Percentiles rank a stretch among this genome's conserved stretches.
These are phyloP conservation scores for Ordospora pajunii DNA, from an alignment of 371 early-diverging fungal species.

Conservation along the genomic window DNA sequence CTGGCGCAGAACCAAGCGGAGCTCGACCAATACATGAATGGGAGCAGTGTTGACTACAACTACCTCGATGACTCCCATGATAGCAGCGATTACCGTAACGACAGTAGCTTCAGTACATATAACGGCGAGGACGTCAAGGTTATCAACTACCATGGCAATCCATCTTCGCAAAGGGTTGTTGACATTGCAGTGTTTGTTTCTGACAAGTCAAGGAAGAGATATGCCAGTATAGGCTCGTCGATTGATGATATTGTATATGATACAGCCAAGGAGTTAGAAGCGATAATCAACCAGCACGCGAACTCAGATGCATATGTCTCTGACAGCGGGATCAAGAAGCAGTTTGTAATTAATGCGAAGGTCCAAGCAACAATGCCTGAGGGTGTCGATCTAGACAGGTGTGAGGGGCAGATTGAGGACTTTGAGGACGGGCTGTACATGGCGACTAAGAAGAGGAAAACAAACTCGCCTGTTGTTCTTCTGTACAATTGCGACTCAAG, in stretches of 20 bases:
- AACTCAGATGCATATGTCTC: background rate
- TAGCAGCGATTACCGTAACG: no score
- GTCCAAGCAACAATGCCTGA: constrained; percentile 1
- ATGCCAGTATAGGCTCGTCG: background rate
- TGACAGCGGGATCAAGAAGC: constrained; percentile 7
- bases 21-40: no score
- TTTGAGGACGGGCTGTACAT: background rate
- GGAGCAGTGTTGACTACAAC: no score
- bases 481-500: constrained; percentile 19
- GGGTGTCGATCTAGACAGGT: constrained; percentile 25
- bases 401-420: background rate
- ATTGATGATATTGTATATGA: constrained; percentile 11
- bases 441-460: background rate
- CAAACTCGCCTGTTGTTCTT: background rate
- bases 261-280: constrained; percentile 8
- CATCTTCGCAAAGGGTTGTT: background rate
- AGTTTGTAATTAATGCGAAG: background rate
- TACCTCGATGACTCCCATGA: no score
- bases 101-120: no score
- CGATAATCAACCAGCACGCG: background rate
- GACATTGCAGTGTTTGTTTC: constrained; percentile 16
- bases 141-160: no score
- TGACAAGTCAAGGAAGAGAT: background rate
- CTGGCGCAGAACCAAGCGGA: no score
- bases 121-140: no score